Base-by-base conservation (phyloP, 352 stramenopile species). In the Globisporangium cystogenes region DNA sequence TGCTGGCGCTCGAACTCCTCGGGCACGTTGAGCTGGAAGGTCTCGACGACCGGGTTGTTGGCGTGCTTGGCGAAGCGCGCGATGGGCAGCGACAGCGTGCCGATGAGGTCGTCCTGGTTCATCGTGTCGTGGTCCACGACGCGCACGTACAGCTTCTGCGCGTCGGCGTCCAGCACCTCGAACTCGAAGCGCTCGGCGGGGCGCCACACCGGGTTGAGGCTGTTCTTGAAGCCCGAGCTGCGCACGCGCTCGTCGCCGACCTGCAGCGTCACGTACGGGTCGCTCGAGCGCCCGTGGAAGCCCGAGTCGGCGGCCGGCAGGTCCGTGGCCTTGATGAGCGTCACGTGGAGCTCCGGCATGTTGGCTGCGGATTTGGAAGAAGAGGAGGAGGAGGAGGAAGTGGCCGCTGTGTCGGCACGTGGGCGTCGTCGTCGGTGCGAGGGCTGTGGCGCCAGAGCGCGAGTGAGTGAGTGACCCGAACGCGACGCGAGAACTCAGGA, bases 181-280 rank as follows among this genome's bases (percentile, higher is more conserved):
- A 92, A 90, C 59, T 87, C 78, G 54, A 89, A 90, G 21, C 64
- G 73, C 63, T 92, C 76, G 10, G 76, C 66, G 12, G 80, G 80
- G n/a, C 80, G 67, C 82, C 82, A 92, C 48, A 78, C 76, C 5
- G 82, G 82, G 37, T 90, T 71, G 21, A 92, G 62, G 35, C 49
- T 53, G 23, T 67, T 68, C 47, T 59, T 69, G 53, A 81, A 71
- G 37, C 64, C 76, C 16, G 76, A 75, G 42, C 70, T 86, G 52
- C 74, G 67, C 48, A 82, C 54, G 29, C 62, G 63, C 53, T 85
- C 65, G 35, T 72, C 63, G 21, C 73, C 72, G 26, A 92, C 43
- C 53, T 77, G 57, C 45, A 92, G 61, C 7, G 65, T 68, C 35
- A 92, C 82, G 60, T 86, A 92, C 53, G 82, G 82, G 55, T 92